These are phyloP conservation scores for Didymella pinodella DNA, from an alignment of 2,329 filamentous ascomycete genomes.

Conservation along the genomic window DNA sequence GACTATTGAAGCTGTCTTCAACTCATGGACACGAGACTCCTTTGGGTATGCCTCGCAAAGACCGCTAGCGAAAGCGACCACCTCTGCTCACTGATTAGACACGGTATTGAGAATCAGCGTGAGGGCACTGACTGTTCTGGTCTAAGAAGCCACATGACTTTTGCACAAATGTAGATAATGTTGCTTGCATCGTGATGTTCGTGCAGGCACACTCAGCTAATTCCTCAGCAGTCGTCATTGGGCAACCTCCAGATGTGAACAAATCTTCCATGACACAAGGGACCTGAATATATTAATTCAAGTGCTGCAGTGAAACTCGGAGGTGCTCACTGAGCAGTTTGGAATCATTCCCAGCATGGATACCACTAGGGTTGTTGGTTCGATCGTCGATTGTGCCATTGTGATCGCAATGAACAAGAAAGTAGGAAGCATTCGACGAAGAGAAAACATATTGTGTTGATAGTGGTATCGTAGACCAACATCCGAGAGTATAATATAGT, in stretches of 20 bases:
- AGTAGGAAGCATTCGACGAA: background rate
- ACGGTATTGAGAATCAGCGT: background rate
- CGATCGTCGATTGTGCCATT: background rate
- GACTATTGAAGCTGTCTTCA: constrained; percentile 19
- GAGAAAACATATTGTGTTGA: background rate
- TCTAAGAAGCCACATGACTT: background rate
- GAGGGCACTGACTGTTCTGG: background rate
- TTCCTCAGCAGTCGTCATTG: background rate
- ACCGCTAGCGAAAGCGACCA: constrained; percentile 11
- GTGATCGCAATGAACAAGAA: background rate
- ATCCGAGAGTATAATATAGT: background rate
- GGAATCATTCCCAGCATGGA: background rate
- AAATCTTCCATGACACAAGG: background rate
- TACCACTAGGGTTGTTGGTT: background rate
- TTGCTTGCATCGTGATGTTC: background rate
- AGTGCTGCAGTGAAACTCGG: background rate
- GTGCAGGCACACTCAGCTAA: background rate
- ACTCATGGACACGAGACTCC: constrained; percentile 20
- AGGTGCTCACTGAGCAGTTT: background rate
- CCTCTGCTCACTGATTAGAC: background rate
- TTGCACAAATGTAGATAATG: background rate
- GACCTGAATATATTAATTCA: background rate
- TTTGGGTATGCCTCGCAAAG: constrained; percentile 26
- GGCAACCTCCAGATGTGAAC: background rate
- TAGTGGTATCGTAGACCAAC: background rate